A percentile compares a stretch with the other conserved stretches of the same genome.
These are phyloP conservation scores for Albifimbria verrucaria DNA, from an alignment of 2,329 filamentous ascomycete genomes.

Conservation along the genomic window DNA sequence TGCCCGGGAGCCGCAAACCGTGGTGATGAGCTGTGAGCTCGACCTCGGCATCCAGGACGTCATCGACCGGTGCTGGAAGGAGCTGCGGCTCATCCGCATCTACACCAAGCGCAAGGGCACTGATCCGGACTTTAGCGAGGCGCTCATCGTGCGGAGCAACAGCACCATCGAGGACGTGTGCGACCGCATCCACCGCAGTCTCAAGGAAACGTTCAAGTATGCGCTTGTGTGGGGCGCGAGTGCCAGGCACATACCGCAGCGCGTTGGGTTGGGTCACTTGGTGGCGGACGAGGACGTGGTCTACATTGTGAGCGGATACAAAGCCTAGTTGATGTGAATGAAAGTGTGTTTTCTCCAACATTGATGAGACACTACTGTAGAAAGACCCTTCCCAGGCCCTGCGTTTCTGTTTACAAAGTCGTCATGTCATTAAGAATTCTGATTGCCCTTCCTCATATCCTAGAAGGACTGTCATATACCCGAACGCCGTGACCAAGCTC, in stretches of 20 bases:
- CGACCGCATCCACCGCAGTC: conserved; percentile 85
- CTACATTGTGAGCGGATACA: conserved; percentile 63
- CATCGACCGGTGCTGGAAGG: conserved; percentile 91
- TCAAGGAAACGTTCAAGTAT: conserved; percentile 99
- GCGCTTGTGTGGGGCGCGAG: conserved; percentile 97
- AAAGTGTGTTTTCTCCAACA: background rate
- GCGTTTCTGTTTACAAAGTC: background rate
- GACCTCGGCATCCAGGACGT: conserved; percentile 92
- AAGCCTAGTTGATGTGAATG: conserved; percentile 41
- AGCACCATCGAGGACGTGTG: conserved; percentile 96
- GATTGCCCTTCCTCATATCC: conserved; percentile 12
- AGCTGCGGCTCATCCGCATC: conserved; percentile 82
- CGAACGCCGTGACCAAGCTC: conserved; percentile 15
- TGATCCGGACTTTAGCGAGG: conserved; percentile 86
- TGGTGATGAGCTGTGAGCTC: conserved; percentile 96
- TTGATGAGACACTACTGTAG: conserved; percentile 5
- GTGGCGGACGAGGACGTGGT: conserved; percentile 71
- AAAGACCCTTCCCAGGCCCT: conserved; percentile 5
- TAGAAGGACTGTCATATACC: conserved; percentile 12
- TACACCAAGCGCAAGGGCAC: conserved; percentile 96
- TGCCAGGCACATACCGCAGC: conserved; percentile 89
- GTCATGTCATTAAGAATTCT: conserved; percentile 26
- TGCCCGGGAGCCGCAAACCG: conserved; percentile 88
- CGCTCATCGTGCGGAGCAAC: conserved; percentile 84
- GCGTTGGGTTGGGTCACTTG: conserved; percentile 79